Base-by-base conservation (phyloP, 345 rosid genomes). In the Jatropha curcas region DNA sequence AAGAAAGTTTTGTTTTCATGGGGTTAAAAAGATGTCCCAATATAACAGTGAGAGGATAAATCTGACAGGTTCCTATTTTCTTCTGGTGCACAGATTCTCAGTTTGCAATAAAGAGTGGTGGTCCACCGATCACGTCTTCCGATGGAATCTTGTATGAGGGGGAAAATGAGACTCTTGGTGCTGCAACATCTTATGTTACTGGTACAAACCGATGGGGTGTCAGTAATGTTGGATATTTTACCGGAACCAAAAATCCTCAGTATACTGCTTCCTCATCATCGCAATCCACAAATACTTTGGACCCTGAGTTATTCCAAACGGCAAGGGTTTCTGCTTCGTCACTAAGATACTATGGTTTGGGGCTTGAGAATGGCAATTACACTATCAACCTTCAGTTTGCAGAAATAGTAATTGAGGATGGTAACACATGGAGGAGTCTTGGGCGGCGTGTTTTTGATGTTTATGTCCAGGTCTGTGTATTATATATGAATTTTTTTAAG, bases 291-390 rank as follows among this genome's bases (percentile, higher is more conserved):
- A 79, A 65, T 43, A 87, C 87, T 37, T 59, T 67, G 34, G 84
- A 79, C 41, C 3, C 85, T 0, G 84, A 76, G 73, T 65, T 86
- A 68, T 84, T 85, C 67, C 88, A 83, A 79, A 81, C 96, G 30
- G 89, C 92, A 0, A 82, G 91, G 69, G 43, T 85, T 63, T 89
- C 98, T 62, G 85, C 92, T 71, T 85, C 92, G 7, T 90, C 97
- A 16, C 65, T 92, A 63, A 84, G 92, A 79, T 90, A 90, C 81
- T 92, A 86, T 39, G 96, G 96, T 12, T 75, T 92, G 79, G 96
- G 97, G 56, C 93, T 92, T 25, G 71, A 92, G 85, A 90, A 90
- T 85, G 97, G 93, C 22, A 85, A 86, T 83, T 92, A 92, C 76
- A 87, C 73, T 56, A 83, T 88, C 46, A 69, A 41, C 52, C 85